Evolutionary conservation across 139 green algal genomes (phyloP), one percentile per base, ranked within the genome.

Genomic region (Eudorina sp.): DNA sequence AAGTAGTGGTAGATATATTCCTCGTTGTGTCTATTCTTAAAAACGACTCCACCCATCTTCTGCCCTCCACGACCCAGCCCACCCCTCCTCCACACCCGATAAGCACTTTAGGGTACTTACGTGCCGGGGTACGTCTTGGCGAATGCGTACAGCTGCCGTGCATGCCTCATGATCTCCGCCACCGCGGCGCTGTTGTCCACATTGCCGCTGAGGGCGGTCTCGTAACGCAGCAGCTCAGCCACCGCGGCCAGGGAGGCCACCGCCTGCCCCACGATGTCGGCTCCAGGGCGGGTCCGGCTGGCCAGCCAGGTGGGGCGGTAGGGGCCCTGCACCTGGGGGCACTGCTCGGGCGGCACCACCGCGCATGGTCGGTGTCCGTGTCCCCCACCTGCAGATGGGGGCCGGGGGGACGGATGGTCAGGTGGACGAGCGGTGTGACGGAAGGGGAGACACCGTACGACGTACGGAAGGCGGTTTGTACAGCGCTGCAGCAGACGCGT

Each of bases 291-390:
- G 53, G 36, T 43, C 23, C 4, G 23, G 53, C 40, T 14, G 36
- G 53, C 53, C 55, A 68, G 55, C 78, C 66, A 92, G 38, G 46
- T 86, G 46, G 86, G 84, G 11, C 90, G 84, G 27, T 66, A 64
- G 53, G 86, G 76, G 38, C 69, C 85, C 78, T 93, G 86, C 0
- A 72, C 38, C 51, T 46, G 31, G 36, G 36, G 36, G 38, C 77
- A 84, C 73, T 96, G 91, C 88, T 96, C 94, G 9, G 94, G 8
- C 94, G 88, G 38, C 93, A 93, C 92, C 95, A 98, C 48, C 87
- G 94, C 16, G 62, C 58, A 78, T 97, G 94, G 81, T 97, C 92
- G 5, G 83, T 72, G n/a, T 55, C 77, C 40, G 74, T 72, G 77
- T 91, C 84, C 9, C 86, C 89, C 18, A 93, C 72, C 83, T 86